Base-by-base conservation (phyloP, 2,329 filamentous ascomycete species). In the Diatrype stigma region DNA sequence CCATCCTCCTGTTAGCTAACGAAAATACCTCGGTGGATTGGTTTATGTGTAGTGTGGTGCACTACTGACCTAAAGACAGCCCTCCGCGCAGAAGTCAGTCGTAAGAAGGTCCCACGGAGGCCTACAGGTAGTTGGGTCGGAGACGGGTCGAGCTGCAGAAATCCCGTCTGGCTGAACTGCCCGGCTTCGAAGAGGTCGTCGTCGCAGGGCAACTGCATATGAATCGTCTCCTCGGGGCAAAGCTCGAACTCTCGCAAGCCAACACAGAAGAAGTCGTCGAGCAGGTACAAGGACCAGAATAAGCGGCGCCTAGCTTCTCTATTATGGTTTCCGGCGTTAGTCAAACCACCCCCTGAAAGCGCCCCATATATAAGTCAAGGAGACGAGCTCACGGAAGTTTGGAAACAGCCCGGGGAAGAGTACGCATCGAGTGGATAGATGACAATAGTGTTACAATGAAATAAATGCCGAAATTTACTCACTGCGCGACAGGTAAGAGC, bases 181-280 rank as follows among this genome's bases (percentile, higher is more conserved):
- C 61, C 63, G 2, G 53, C 55, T 42, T 65, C 64, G 48, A 71
- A 71, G 28, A 64, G 56, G 3, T 60, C 62, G 38, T 71, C 69
- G 12, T 63, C 55, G 46, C 64, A 68, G 7, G 69, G 68, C 34
- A 71, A 61, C 48, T 70, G 64, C 17, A 73, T 63, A 52, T 70
- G 65, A 14, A 73, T 68, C 4, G 63, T 66, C 50, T 73, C 68
- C 23, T 68, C 63, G 1, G 67, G 68, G 48, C 67, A 73, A 16
- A 71, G 62, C 53, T 71, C 69, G 45, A 73, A 73, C 53, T 74
- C 71, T 14, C 68, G 62, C 17, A 73, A 58, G 1, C 71, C 71
- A 5, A 72, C 69, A 14, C 70, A 71, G 53, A 72, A 70, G 52
- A 69, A 71, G 44, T 68, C 63, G 48, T 73, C 70, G 5, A 73